A percentile compares a stretch with the other conserved stretches of the same genome.
Conservation (phyloP, 2,329 filamentous ascomycete species). For the Trichophyton rubrum region DNA sequence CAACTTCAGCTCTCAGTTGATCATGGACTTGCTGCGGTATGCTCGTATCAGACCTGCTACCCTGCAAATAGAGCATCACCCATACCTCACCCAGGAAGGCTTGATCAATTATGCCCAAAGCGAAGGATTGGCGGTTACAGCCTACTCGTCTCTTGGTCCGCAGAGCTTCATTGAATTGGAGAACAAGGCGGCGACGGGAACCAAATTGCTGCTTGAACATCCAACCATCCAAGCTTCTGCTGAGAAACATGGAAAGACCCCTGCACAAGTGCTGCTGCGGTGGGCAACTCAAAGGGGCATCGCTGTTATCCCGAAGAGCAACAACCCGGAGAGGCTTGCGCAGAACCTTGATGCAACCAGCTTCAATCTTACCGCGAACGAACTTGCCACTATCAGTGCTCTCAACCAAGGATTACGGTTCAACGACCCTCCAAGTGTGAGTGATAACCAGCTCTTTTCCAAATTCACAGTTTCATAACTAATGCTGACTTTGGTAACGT, state of each 20-base stretch:
- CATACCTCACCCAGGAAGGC: slow-evolving; percentile 65
- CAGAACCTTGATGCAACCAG: slow-evolving; percentile 55
- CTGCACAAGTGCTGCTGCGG: slow-evolving; percentile 69
- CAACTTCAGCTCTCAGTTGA: slow-evolving; percentile 67
- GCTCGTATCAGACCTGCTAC: slow-evolving; percentile 61
- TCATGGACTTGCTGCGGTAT: slow-evolving; percentile 70
- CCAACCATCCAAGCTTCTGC: slow-evolving; percentile 52
- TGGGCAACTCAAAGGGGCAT: slow-evolving; percentile 77
- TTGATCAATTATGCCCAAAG: slow-evolving; percentile 57
- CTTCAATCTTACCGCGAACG: slow-evolving; percentile 54
- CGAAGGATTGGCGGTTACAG: slow-evolving; percentile 62
- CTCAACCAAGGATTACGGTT: slow-evolving; percentile 59
- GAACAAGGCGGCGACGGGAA: slow-evolving; percentile 53
- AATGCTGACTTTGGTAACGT: slow-evolving; percentile 17
- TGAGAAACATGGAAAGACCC: slow-evolving; percentile 56
- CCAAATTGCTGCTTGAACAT: slow-evolving; percentile 60
- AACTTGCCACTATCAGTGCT: slow-evolving; percentile 53
- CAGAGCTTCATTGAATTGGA: slow-evolving; percentile 66
- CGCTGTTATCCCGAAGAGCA: slow-evolving; percentile 72
- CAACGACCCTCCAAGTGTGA: slow-evolving; percentile 61
- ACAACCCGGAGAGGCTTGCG: slow-evolving; percentile 42
- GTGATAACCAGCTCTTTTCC: slow-evolving; percentile 21
- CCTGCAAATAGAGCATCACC: slow-evolving; percentile 83
- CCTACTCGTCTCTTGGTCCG: slow-evolving; percentile 74
- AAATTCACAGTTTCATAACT: slow-evolving; percentile 9